A percentile compares a stretch with the other conserved stretches of the same genome.
Conservation (phyloP, 1,284 basidiomycete genomes). For the Marasmius sp. region DNA sequence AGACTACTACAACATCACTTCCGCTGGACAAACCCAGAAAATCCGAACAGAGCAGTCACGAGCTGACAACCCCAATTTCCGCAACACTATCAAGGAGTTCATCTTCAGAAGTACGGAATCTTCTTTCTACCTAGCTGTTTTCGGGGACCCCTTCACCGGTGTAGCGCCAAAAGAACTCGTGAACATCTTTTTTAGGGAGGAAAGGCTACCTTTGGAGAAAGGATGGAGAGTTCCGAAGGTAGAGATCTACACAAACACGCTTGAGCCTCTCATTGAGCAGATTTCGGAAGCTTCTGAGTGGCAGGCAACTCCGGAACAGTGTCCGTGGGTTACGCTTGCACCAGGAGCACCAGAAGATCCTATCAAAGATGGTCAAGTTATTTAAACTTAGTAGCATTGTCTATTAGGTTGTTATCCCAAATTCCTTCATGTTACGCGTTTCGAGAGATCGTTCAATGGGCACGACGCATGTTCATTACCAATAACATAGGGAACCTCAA, state of each 20-base stretch:
- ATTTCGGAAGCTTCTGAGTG: constrained; percentile 7
- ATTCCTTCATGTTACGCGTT: too few relatives aligned
- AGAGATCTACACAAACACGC: constrained; percentile 10
- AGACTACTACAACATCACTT: constrained; percentile 19
- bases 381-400: neutral
- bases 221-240: constrained; percentile 12
- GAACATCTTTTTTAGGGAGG: constrained; percentile 13
- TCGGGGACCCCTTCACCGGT: constrained; percentile 20
- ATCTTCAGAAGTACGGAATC: constrained; percentile 14
- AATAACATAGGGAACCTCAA: too few relatives aligned
- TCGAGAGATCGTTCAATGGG: too few relatives aligned
- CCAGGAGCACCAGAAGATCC: neutral
- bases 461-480: too few relatives aligned
- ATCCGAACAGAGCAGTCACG: constrained; percentile 16
- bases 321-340: neutral
- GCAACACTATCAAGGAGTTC: constrained; percentile 21
- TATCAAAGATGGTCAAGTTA: neutral
- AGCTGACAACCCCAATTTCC: constrained; percentile 16
- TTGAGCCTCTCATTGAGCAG: constrained; percentile 9
- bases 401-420: too few relatives aligned
- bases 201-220: constrained; percentile 13
- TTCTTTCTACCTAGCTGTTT: constrained; percentile 15
- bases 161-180: constrained; percentile 20
- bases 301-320: neutral
- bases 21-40: constrained; percentile 18